Conservation (phyloP, 441 rosid species). For the Gossypium schwendimanii region DNA sequence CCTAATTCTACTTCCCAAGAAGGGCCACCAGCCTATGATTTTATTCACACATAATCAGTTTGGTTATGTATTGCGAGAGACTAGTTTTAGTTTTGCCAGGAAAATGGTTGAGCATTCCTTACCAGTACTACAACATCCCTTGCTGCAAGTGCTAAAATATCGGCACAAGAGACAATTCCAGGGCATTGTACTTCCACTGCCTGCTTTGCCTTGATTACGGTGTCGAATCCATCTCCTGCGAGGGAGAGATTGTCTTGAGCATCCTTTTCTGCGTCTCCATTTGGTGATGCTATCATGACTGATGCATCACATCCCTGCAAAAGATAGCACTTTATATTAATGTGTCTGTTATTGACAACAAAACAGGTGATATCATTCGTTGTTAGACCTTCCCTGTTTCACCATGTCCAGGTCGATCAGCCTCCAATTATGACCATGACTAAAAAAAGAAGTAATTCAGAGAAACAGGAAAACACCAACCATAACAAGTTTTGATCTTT, state of each 20-base stretch:
- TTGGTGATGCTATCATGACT: conserved; percentile 33
- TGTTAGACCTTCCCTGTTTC: background rate
- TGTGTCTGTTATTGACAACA: background rate
- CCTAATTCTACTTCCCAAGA: conserved; percentile 68
- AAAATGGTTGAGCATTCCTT: conserved; percentile 10
- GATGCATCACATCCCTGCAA: conserved; percentile 54
- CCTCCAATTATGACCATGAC: conserved; percentile 1
- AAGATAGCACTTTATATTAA: no score
- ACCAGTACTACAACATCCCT: conserved; percentile 48
- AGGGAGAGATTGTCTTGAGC: conserved; percentile 45
- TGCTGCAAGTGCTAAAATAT: conserved; percentile 43
- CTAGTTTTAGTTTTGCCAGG: background rate
- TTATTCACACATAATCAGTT: background rate
- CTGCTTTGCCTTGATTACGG: conserved; percentile 37
- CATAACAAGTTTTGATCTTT: background rate
- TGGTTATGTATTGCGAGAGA: background rate
- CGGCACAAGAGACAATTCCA: conserved; percentile 51
- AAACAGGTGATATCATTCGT: background rate
- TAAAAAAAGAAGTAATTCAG: background rate
- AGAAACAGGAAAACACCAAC: background rate
- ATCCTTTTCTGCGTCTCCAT: conserved; percentile 50
- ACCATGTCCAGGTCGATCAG: background rate
- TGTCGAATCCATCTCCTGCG: conserved; percentile 61
- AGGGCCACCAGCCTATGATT: conserved; percentile 67
- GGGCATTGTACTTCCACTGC: conserved; percentile 38